These are phyloP conservation scores for Pichia eremophila DNA, from an alignment of 805 yeast genomes.

Conservation along the genomic window DNA sequence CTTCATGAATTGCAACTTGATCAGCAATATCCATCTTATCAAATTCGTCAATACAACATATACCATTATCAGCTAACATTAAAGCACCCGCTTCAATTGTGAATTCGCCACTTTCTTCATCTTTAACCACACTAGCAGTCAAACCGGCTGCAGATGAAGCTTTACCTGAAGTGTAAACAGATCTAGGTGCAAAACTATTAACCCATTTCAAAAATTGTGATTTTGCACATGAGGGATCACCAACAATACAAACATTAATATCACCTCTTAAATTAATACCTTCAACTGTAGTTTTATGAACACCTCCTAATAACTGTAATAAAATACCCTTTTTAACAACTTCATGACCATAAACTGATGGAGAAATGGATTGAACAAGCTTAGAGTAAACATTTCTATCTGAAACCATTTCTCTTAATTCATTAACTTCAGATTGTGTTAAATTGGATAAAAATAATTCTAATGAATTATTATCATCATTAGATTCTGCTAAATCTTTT, in stretches of 20 bases:
- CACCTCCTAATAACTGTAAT: constrained; percentile 88
- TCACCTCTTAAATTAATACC: constrained; percentile 95
- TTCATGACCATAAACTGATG: constrained; percentile 95
- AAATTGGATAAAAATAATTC: constrained; percentile 70
- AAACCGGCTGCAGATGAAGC: constrained; percentile 98
- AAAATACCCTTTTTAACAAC: constrained; percentile 86
- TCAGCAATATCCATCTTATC: constrained; percentile 95
- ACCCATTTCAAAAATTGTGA: constrained; percentile 94
- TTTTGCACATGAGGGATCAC: constrained; percentile 96
- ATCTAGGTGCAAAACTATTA: constrained; percentile 82
- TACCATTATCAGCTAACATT: constrained; percentile 97
- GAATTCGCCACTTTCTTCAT: constrained; percentile 93
- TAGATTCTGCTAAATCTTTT: constrained; percentile 19
- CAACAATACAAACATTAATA: constrained; percentile 91
- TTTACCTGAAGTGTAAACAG: constrained; percentile 95
- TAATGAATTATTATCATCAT: constrained; percentile 30
- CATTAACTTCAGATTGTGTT: constrained; percentile 73
- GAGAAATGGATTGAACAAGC: constrained; percentile 82
- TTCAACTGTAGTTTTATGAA: constrained; percentile 86
- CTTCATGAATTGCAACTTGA: constrained; percentile 98
- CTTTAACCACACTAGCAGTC: constrained; percentile 95
- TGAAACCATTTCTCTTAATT: constrained; percentile 82
- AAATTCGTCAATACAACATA: constrained; percentile 97
- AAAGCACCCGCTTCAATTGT: constrained; percentile 98
- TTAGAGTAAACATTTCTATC: constrained; percentile 79